Conservation (phyloP, 306 rosid genomes). For the Corylus heterophylla region DNA sequence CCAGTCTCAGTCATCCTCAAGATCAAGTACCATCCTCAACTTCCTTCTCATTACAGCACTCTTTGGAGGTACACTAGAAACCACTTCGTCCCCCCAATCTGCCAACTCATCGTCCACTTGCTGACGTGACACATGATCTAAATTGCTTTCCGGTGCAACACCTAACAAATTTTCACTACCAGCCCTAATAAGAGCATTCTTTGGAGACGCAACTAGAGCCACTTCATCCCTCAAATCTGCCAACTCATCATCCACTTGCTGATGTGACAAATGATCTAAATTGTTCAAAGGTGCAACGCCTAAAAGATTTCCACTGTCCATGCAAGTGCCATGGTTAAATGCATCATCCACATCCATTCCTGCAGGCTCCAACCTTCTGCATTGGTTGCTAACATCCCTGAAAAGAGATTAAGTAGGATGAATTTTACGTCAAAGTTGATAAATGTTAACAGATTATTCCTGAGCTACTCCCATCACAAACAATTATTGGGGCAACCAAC, state of each 20-base stretch:
- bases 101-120: slow-evolving; percentile 48
- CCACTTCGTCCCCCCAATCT: slow-evolving; percentile 72
- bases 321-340: slow-evolving; percentile 7
- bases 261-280: slow-evolving; percentile 26
- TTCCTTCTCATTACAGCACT: slow-evolving; percentile 58
- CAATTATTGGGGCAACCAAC: not conserved
- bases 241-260: slow-evolving; percentile 42
- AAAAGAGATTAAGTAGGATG: slow-evolving; percentile 13
- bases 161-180: not conserved
- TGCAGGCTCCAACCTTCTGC: slow-evolving; percentile 18
- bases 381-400: slow-evolving; percentile 28
- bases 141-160: slow-evolving; percentile 4
- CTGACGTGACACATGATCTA: slow-evolving; percentile 19
- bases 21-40: slow-evolving; percentile 81
- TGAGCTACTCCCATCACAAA: not conserved
- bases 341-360: slow-evolving; percentile 1
- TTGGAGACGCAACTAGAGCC: slow-evolving; percentile 28
- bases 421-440: not conserved
- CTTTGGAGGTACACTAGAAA: slow-evolving; percentile 28
- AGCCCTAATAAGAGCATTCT: slow-evolving; percentile 44
- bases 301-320: slow-evolving; percentile 24
- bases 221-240: slow-evolving; percentile 72
- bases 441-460: not conserved
- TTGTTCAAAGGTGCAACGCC: slow-evolving; percentile 24
- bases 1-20: slow-evolving; percentile 68